Evolutionary conservation across 257 asterid species (phyloP), one percentile per base, ranked within the genome.

Genomic region (Solanum sejunctum): DNA sequence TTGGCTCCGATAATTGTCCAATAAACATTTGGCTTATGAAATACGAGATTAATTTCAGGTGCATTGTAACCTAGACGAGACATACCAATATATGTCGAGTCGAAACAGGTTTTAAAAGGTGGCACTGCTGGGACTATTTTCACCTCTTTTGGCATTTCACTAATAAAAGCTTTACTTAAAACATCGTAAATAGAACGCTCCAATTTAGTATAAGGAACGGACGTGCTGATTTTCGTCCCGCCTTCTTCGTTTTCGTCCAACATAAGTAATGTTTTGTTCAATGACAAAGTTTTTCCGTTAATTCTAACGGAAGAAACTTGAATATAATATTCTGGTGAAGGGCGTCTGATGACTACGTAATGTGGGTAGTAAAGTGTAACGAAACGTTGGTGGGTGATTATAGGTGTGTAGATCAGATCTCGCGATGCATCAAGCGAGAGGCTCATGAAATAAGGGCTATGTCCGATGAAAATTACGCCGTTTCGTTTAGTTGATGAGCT

Each of bases 401-500:
- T 77, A 4, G 82, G 82, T 23, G 82, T 77, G 7, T 77, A 77
- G 23, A 77, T 77, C 8, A 77, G 26, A 77, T 77, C 45, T 77
- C 15, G 63, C 0, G 89, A 84, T 16, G 56, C 84, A n/a, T 83
- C 86, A 20, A 47, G 60, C 1, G 81, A 80, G 0, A 45, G 85
- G 57, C 83, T 86, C 1, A 85, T 21, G 13, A 39, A 52, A 72
- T 85, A 85, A 8, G 88, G 88, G 47, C 85, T 81, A 10, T 85
- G 85, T 15, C 88, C 88, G 60, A 85, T 81, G 66, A 85, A 69
- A 23, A 85, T 45, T 15, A 85, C 88, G 9, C 88, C 88, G 7
- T 57, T 71, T 26, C 63, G 63, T 15, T 52, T 3, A 0, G 82
- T 77, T 51, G 82, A 54, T 26, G 64, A 71, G 16, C 63, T 39